Evolutionary conservation across 2,329 filamentous ascomycete species (phyloP).

Genomic region (Talaromyces sp.): DNA sequence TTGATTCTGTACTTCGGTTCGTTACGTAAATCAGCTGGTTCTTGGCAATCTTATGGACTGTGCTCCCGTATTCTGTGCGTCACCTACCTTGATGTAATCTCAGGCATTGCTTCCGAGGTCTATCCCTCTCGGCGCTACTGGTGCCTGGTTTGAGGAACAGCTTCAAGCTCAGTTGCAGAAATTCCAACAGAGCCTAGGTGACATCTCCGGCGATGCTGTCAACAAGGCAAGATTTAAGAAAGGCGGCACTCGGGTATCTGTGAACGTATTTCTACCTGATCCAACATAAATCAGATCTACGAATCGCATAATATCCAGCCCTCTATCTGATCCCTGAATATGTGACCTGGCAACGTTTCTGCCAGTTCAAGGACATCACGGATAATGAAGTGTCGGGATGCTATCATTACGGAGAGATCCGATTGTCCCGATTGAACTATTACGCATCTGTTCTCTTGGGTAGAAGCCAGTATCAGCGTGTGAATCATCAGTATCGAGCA

Average conservation of each 20-base stretch:
- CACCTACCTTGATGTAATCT: too few species aligned
- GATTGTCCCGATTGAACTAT: constrained; percentile 34
- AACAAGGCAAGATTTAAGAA: neutral
- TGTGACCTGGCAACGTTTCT: constrained; percentile 22
- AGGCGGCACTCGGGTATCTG: constrained; percentile 15
- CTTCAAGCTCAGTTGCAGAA: too few species aligned
- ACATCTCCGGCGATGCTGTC: too few species aligned
- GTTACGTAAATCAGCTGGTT: too few species aligned
- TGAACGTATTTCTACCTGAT: constrained; percentile 21
- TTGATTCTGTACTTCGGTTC: too few species aligned
- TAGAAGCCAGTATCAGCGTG: constrained; percentile 8
- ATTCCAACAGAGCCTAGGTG: too few species aligned
- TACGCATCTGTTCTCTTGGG: constrained; percentile 23
- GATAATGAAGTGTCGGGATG: constrained; percentile 31
- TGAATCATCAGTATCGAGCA: constrained; percentile 9
- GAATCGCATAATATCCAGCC: constrained; percentile 29
- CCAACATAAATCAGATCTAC: constrained; percentile 19
- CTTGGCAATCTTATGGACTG: too few species aligned
- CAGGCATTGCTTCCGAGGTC: too few species aligned
- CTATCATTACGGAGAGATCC: constrained; percentile 35
- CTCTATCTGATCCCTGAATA: constrained; percentile 27
- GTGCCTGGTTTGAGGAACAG: too few species aligned
- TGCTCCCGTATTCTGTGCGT: too few species aligned
- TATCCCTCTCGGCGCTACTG: too few species aligned
- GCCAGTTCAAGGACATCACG: constrained; percentile 14